Percentiles rank a stretch among this genome's conserved stretches.
These are phyloP conservation scores for Boletus fagicola DNA, from an alignment of 768 basidiomycete species.

Conservation along the genomic window DNA sequence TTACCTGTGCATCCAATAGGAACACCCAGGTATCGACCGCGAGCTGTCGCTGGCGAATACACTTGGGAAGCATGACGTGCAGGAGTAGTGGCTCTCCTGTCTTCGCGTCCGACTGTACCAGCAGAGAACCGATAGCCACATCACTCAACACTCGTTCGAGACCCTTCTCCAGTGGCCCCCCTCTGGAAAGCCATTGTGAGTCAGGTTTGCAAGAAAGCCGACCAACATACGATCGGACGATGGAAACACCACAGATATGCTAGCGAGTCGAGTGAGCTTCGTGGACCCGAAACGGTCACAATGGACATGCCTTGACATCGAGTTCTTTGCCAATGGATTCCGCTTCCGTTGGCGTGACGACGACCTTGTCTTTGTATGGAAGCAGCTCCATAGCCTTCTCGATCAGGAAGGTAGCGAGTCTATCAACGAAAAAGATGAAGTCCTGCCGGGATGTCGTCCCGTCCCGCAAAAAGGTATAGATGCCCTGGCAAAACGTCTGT, in stretches of 20 bases:
- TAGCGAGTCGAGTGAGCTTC: slow-evolving; percentile 28
- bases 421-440: slow-evolving; percentile 90
- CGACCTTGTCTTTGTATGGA: slow-evolving; percentile 60
- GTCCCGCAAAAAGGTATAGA: slow-evolving; percentile 84
- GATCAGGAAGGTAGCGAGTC: slow-evolving; percentile 78
- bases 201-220: background rate
- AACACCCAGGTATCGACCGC: slow-evolving; percentile 80
- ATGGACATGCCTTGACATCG: slow-evolving; percentile 50
- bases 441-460: slow-evolving; percentile 70
- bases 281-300: background rate
- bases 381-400: slow-evolving; percentile 83
- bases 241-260: slow-evolving; percentile 84
- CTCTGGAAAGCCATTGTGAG: slow-evolving; percentile 43
- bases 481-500: slow-evolving; percentile 54
- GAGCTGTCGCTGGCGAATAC: slow-evolving; percentile 59
- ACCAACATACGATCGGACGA: slow-evolving; percentile 74
- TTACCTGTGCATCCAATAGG: slow-evolving; percentile 84
- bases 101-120: slow-evolving; percentile 83
- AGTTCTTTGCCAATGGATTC: slow-evolving; percentile 60
- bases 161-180: slow-evolving; percentile 88
- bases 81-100: slow-evolving; percentile 88
- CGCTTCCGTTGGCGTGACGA: slow-evolving; percentile 66
- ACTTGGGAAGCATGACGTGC: slow-evolving; percentile 75
- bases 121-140: slow-evolving; percentile 80
- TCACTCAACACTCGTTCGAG: slow-evolving; percentile 86